Base-by-base conservation (phyloP, 208 protist species). In the Leishmania turanica region DNA sequence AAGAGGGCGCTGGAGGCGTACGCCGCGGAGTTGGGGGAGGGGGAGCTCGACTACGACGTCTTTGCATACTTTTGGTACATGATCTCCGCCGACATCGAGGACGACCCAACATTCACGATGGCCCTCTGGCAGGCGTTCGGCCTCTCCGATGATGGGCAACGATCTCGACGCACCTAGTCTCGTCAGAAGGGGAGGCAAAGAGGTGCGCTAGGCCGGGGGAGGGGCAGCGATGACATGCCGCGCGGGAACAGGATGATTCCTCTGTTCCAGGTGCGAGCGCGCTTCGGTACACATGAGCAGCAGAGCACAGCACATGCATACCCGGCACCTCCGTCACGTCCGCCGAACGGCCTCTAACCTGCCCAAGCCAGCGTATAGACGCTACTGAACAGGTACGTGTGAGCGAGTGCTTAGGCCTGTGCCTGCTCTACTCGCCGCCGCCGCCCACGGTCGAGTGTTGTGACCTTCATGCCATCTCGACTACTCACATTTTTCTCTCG, bases 31-130 rank as follows among this genome's bases (percentile, higher is more conserved):
- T 42, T 94, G 34, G 88, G 80, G 49, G 79, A 83, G 77, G 79
- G 70, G 56, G 66, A 60, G 37, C 65, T 97, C 37, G 77, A 85
- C 17, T 92, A 92, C 76, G 89, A 93, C 47, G 73, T 89, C 15
- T 97, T 97, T 60, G 79, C 87, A 34, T 97, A 92, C 78, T 93
- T 96, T 54, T 96, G 92, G 92, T 85, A 84, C 60, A 84, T 94
- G 77, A 69, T 96, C 42, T 96, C 92, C 31, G 92, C 94, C 15
- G 91, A 83, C 27, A 88, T 95, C 60, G 89, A 89, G 58, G 94
- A 97, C 68, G 92, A 96, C 72, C 91, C 94, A 3, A 89, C 90
- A 8, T 97, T 93, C 71, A 94, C 94, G 9, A 88, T 97, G 87
- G 87, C 92, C 56, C 62, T 97, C 31, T 97, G 94, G 94, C 91